Percentiles rank a stretch among this genome's conserved stretches.
These are phyloP conservation scores for Arthroderma sp. DNA, from an alignment of 2,329 filamentous ascomycete genomes.

Conservation along the genomic window DNA sequence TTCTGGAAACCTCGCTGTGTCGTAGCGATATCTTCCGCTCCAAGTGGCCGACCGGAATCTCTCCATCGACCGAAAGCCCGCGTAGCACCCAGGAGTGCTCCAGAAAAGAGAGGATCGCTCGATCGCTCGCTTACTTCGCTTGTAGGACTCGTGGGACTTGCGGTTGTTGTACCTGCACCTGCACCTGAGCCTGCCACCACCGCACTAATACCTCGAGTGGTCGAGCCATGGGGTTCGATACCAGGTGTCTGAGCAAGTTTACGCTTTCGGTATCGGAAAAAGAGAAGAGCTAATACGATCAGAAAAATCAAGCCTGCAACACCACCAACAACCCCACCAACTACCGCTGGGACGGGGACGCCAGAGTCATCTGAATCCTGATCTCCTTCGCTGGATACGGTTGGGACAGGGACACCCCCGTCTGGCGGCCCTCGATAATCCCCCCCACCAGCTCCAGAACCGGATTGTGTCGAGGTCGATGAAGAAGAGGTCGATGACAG, in stretches of 20 bases:
- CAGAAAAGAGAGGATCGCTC: conserved; percentile 26
- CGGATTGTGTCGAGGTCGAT: conserved; percentile 3
- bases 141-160: conserved; percentile 6
- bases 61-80: conserved; percentile 29
- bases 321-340: conserved; percentile 51
- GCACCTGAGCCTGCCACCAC: not conserved
- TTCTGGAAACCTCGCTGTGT: conserved; percentile 38
- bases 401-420: conserved; percentile 1
- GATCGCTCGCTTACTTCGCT: conserved; percentile 20
- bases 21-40: conserved; percentile 21
- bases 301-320: conserved; percentile 44
- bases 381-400: conserved; percentile 4
- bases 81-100: conserved; percentile 25
- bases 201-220: conserved; percentile 1
- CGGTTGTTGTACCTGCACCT: not conserved
- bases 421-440: conserved; percentile 4
- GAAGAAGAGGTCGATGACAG: conserved; percentile 6
- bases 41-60: conserved; percentile 23
- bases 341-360: conserved; percentile 38
- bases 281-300: conserved; percentile 34
- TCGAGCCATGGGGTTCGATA: conserved; percentile 10
- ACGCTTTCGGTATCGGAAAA: conserved; percentile 41
- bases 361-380: conserved; percentile 12
- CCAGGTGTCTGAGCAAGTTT: conserved; percentile 4
- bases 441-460: conserved; percentile 5